Percentiles rank a stretch among this genome's conserved stretches.
Evolutionary conservation across 73 alveolate species (phyloP).

Genomic region (Paramecium pentaurelia): DNA sequence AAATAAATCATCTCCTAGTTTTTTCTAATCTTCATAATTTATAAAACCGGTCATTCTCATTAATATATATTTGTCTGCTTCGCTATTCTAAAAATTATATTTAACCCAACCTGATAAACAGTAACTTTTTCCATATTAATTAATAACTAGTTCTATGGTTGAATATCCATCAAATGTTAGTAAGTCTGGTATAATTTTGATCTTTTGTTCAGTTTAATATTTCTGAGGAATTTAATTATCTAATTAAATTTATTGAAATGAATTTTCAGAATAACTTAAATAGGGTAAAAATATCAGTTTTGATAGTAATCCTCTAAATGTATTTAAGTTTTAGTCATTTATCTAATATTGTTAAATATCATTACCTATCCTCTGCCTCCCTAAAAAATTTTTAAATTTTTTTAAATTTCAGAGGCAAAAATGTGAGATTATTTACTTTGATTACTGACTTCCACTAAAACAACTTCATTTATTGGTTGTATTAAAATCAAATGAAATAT

Average conservation of each 20-base stretch:
- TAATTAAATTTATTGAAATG: background rate
- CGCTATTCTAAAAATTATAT: background rate
- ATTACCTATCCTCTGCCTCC: background rate
- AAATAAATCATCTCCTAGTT: background rate
- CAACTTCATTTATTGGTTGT: background rate
- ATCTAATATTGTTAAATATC: background rate
- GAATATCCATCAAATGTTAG: background rate
- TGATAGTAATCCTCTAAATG: background rate
- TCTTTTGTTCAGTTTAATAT: too few species aligned
- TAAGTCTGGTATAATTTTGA: too few species aligned
- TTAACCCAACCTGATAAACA: background rate
- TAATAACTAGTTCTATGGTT: background rate
- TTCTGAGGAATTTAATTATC: background rate
- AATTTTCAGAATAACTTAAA: background rate
- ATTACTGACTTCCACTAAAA: background rate
- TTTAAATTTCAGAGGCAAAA: background rate
- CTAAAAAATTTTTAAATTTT: background rate
- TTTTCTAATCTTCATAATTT: background rate
- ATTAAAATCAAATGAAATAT: background rate
- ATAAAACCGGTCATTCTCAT: background rate
- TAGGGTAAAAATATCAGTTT: background rate
- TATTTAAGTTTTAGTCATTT: background rate
- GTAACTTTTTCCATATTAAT: background rate
- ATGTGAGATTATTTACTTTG: background rate
- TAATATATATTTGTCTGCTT: background rate